These are phyloP conservation scores for Ogataea allantospora DNA, from an alignment of 805 yeast genomes.

Conservation along the genomic window DNA sequence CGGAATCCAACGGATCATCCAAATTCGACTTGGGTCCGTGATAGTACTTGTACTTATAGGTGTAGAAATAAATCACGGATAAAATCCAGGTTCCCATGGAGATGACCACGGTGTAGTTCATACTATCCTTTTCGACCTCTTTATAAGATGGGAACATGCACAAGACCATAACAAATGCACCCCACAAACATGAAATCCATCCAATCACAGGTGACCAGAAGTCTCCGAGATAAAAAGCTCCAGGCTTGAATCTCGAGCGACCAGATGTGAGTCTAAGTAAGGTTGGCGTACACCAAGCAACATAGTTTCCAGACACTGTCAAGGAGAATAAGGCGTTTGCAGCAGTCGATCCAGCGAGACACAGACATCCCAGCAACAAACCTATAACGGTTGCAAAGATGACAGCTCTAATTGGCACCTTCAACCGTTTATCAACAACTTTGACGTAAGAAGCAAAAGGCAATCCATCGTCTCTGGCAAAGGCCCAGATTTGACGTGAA, in stretches of 20 bases:
- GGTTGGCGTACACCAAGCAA: constrained; percentile 64
- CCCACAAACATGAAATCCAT: constrained; percentile 48
- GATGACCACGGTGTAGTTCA: constrained; percentile 71
- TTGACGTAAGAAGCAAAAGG: constrained; percentile 59
- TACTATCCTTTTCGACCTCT: constrained; percentile 43
- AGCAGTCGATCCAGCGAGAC: constrained; percentile 58
- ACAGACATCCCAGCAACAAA: constrained; percentile 54
- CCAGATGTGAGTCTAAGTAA: constrained; percentile 51
- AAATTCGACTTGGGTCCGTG: constrained; percentile 45
- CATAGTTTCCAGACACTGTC: constrained; percentile 57
- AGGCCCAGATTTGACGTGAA: constrained; percentile 72
- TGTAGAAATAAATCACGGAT: constrained; percentile 47
- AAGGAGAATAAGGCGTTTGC: constrained; percentile 64
- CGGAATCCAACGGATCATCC: neutral
- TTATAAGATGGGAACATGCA: constrained; percentile 57
- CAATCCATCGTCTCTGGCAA: constrained; percentile 64
- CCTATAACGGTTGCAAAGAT: constrained; percentile 49
- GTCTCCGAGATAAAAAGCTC: constrained; percentile 63
- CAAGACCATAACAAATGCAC: constrained; percentile 51
- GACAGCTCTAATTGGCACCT: constrained; percentile 68
- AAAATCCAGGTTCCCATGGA: constrained; percentile 59
- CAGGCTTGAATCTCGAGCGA: constrained; percentile 57
- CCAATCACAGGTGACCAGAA: constrained; percentile 43
- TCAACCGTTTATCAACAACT: constrained; percentile 50
- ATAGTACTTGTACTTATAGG: constrained; percentile 52